Percentiles rank a stretch among this genome's conserved stretches.
These are phyloP conservation scores for Exsudoporus frostii DNA, from an alignment of 768 basidiomycete genomes.

Conservation along the genomic window DNA sequence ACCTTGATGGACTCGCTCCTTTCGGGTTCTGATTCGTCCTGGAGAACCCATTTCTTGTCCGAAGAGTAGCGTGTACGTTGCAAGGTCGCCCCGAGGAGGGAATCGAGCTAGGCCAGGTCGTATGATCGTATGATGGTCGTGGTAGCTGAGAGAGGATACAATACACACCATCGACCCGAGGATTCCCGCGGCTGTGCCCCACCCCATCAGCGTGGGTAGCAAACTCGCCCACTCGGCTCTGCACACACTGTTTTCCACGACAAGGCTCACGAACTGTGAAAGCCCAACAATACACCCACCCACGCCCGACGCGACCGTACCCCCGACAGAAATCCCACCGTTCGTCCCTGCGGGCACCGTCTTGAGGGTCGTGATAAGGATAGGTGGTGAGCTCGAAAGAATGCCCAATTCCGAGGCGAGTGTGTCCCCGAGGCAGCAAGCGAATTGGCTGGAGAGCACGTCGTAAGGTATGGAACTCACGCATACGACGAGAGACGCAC, in stretches of 20 bases:
- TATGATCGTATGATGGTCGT: neutral
- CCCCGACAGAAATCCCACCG: slow-evolving; percentile 75
- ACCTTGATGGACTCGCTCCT: slow-evolving; percentile 49
- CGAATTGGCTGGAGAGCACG: slow-evolving; percentile 61
- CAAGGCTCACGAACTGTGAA: slow-evolving; percentile 51
- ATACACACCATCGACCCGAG: slow-evolving; percentile 73
- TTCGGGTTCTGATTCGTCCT: slow-evolving; percentile 43
- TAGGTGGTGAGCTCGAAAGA: slow-evolving; percentile 62
- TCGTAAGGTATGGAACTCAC: neutral
- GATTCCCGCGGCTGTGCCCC: slow-evolving; percentile 66
- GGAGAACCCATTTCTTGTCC: slow-evolving; percentile 58
- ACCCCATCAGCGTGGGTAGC: slow-evolving; percentile 44
- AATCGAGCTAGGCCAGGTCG: slow-evolving; percentile 61
- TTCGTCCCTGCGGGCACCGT: slow-evolving; percentile 87
- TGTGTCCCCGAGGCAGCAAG: slow-evolving; percentile 88
- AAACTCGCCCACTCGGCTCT: slow-evolving; percentile 37
- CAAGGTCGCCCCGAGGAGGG: slow-evolving; percentile 81
- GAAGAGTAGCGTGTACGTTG: slow-evolving; percentile 76
- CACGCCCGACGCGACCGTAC: slow-evolving; percentile 65
- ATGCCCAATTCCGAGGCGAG: slow-evolving; percentile 93
- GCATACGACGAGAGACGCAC: slow-evolving; percentile 34
- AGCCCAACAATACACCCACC: slow-evolving; percentile 76
- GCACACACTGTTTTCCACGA: slow-evolving; percentile 62
- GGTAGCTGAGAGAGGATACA: neutral
- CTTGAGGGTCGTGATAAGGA: slow-evolving; percentile 75